Evolutionary conservation across 352 stramenopile genomes (phyloP), one percentile per base, ranked within the genome.

Genomic region (Aphanomyces stellatus): DNA sequence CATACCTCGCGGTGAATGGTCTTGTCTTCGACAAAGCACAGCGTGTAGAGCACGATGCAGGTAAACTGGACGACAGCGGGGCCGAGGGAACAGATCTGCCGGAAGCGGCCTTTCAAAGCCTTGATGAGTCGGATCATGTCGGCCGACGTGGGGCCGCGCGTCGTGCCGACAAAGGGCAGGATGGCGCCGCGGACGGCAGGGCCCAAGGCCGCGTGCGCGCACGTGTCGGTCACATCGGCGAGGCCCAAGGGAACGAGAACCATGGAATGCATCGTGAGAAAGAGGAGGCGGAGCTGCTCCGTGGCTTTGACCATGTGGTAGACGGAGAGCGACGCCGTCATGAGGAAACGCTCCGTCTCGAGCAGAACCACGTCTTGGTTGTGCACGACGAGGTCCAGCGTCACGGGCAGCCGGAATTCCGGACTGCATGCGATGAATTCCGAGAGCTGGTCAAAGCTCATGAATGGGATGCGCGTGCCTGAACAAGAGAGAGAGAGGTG

Each of bases 231-330:
- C 5, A 31, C 41, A 33, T 67, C 49, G 19, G 60, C 30, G 31
- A 67, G 46, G 2, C 49, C 49, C 19, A 57, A 33, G 11, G 46
- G 40, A 3, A 49, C 24, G 7, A 67, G 60, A 28, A 67, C 30
- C 3, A 25, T 17, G 10, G 40, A 24, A 8, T 67, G 60, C 27
- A 67, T 3, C 19, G 60, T 67, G 6, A 57, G 27, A 25, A 67
- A 59, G 22, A 57, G 46, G 10, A 59, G 8, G 7, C 60, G 60
- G 0, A 67, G 28, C 22, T 67, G 60, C 27, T 67, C 60, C 7
- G 60, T 51, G 8, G 48, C 60, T 37, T 67, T 67, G 33, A 24
- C 60, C 60, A 67, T 67, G 28, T 67, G 60, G 27, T 57, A 67
- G 27, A 57, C 41, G 22, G 33, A 22, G 6, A 67, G 49, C 19